A percentile compares a stretch with the other conserved stretches of the same genome.
These are phyloP conservation scores for Psilocybe tampanensis DNA, from an alignment of 768 basidiomycete genomes.

Conservation along the genomic window DNA sequence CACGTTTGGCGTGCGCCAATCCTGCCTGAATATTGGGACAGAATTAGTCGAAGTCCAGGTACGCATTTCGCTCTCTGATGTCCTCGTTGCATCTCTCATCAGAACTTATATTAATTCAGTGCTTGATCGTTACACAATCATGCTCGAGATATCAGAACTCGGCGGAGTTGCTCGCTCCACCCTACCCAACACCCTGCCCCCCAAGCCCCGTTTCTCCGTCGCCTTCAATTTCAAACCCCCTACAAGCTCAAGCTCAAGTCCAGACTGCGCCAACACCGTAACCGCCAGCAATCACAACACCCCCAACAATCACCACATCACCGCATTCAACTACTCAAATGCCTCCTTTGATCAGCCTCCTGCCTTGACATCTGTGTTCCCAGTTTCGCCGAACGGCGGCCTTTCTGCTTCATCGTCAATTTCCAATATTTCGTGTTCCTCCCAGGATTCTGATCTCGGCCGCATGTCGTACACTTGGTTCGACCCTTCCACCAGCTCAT, in stretches of 20 bases:
- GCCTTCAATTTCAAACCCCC: constrained; percentile 18
- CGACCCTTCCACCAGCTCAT: neutral
- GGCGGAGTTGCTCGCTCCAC: neutral
- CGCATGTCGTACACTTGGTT: neutral
- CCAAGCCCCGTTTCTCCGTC: constrained; percentile 16
- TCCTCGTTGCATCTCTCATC: neutral
- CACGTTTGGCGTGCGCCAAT: constrained; percentile 10
- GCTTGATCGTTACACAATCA: constrained; percentile 20
- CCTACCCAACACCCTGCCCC: neutral
- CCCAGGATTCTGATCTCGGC: neutral
- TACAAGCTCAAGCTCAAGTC: neutral
- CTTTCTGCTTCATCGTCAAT: neutral
- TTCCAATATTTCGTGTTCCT: neutral
- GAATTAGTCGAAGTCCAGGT: constrained; percentile 10
- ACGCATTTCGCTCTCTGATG: neutral
- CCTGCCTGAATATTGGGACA: constrained; percentile 18
- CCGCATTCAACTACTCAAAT: neutral
- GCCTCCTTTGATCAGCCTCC: neutral
- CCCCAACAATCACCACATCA: too few species aligned
- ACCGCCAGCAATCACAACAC: too few species aligned
- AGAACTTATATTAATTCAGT: constrained; percentile 2
- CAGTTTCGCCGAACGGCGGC: neutral
- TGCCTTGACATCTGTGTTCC: neutral
- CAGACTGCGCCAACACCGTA: neutral
- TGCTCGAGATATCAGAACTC: constrained; percentile 17